Percentiles rank a stretch among this genome's conserved stretches.
Conservation (phyloP, 495 filamentous ascomycete genomes). For the Aspergillus taichungensis region DNA sequence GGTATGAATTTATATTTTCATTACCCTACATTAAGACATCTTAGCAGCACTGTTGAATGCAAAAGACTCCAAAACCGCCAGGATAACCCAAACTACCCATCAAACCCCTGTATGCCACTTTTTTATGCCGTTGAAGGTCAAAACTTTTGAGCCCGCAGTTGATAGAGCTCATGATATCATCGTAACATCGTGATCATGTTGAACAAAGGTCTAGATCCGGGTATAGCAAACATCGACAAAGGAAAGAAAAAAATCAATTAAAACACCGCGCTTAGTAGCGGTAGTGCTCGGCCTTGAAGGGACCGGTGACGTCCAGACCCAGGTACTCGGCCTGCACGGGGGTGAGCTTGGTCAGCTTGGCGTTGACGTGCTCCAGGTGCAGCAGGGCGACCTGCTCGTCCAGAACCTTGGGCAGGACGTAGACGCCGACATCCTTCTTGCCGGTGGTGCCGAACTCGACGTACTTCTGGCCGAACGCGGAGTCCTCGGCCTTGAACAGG, state of each 20-base stretch:
- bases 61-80: slow-evolving; percentile 37
- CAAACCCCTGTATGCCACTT: slow-evolving; percentile 38
- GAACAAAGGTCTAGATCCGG: slow-evolving; percentile 43
- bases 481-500: slow-evolving; percentile 88
- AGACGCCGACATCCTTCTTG: slow-evolving; percentile 88
- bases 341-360: slow-evolving; percentile 78
- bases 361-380: slow-evolving; percentile 91
- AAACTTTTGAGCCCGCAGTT: slow-evolving; percentile 45
- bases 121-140: slow-evolving; percentile 58
- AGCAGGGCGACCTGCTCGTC: slow-evolving; percentile 96
- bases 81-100: slow-evolving; percentile 25
- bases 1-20: slow-evolving; percentile 3
- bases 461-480: slow-evolving; percentile 84
- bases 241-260: slow-evolving; percentile 4
- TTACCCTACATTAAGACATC: slow-evolving; percentile 22
- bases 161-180: slow-evolving; percentile 40
- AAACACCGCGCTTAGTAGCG: neutral
- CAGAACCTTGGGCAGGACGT: slow-evolving; percentile 95
- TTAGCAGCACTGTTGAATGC: slow-evolving; percentile 42
- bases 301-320: slow-evolving; percentile 70
- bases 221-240: slow-evolving; percentile 33
- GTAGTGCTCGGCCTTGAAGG: slow-evolving; percentile 76
- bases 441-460: slow-evolving; percentile 86
- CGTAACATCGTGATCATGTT: slow-evolving; percentile 60
- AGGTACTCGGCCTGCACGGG: slow-evolving; percentile 89